Base-by-base conservation (phyloP, 495 filamentous ascomycete species). In the Penicillium salamii region DNA sequence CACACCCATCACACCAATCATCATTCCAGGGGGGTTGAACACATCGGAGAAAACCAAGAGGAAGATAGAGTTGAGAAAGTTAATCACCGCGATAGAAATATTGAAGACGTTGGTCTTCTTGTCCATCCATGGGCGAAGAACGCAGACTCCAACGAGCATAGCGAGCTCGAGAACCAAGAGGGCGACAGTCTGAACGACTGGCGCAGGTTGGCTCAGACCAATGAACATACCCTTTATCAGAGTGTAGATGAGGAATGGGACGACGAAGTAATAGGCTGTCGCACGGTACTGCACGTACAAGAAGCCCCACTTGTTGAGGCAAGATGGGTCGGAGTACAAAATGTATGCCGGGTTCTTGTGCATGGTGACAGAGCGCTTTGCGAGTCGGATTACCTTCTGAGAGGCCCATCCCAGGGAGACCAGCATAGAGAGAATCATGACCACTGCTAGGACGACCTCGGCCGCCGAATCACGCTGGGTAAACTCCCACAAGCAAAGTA, bases 81-180 rank as follows among this genome's bases (percentile, higher is more conserved):
- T 97, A 61, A 96, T 74, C 23, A 80, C 84, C 46, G 81, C 84
- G 61, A 98, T 97, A 46, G 91, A 77, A 54, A 98, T 96, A 74
- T 97, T 97, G 79, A 95, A 95, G 41, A 85, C 82, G 66, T 98
- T 98, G 50, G 92, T 97, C 72, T 91, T 93, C 81, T 96, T 97
- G 76, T 98, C 93, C 93, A 98, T 97, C 84, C 90, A 98, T 6
- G 93, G 93, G 33, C 89, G 84, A 57, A 96, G 72, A 36, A 95
- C 82, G 53, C 82, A 87, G 28, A 90, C 84, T 23, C 65, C 81
- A 58, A 97, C 86, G 54, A 98, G 77, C 58, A 89, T 85, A 21
- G 61, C 81, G 0, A 88, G 87, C 72, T 98, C 93, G 51, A 97
- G 84, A 33, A 98, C 68, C 39, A 97, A 78, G 50, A 97, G 71